Evolutionary conservation across 2,329 filamentous ascomycete genomes (phyloP).

Genomic region (Fusarium agapanthi): DNA sequence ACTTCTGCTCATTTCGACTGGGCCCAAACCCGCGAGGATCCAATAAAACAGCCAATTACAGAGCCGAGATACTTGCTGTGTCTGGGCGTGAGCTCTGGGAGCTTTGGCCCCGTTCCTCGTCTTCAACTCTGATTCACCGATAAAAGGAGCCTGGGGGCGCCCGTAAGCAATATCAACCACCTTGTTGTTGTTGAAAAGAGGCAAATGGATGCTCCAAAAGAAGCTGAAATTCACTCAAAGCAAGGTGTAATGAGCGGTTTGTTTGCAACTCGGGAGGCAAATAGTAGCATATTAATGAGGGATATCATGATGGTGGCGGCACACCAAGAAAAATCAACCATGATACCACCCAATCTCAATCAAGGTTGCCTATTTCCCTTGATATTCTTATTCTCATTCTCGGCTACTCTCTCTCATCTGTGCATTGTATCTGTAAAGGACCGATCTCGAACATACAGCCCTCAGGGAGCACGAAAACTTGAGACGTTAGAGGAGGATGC

Average conservation of each 20-base stretch:
- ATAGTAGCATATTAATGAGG: conserved; percentile 3
- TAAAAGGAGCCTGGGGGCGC: background rate
- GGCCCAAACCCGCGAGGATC: background rate
- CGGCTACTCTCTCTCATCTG: background rate
- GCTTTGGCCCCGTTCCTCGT: conserved; percentile 19
- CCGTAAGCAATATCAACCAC: background rate
- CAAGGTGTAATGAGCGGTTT: background rate
- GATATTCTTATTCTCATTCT: background rate
- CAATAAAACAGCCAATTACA: conserved; percentile 31
- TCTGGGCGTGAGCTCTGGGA: conserved; percentile 4
- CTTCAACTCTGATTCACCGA: conserved; percentile 2
- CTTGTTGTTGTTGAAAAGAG: background rate
- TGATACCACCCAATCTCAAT: conserved; percentile 13
- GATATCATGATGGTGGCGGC: conserved; percentile 28
- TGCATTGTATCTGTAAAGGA: conserved; percentile 16
- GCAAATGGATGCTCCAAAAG: background rate
- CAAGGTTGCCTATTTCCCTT: conserved; percentile 4
- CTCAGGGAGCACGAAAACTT: background rate
- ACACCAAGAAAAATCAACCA: conserved; percentile 9
- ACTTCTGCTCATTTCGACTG: conserved; percentile 40
- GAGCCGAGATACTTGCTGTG: conserved; percentile 15
- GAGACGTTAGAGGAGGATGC: background rate
- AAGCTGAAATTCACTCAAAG: background rate
- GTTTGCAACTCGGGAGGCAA: background rate
- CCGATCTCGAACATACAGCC: conserved; percentile 14